phyloP scores from a whole-genome alignment of 1,284 basidiomycete species.

The Naganishia cerealis region DNA sequence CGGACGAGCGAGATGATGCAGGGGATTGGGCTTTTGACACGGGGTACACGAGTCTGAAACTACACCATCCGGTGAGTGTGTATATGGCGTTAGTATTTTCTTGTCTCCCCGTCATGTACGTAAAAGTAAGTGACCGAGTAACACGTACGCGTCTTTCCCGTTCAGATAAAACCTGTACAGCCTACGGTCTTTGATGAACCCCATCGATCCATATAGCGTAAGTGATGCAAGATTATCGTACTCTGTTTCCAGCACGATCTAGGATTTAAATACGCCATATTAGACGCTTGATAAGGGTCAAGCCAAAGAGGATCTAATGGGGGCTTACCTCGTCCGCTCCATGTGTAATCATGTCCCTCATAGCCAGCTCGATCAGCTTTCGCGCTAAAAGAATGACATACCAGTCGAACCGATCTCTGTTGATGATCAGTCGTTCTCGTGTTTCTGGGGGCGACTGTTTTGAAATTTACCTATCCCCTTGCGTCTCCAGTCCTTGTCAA shows the following conservation, averaged over 20 bases:
- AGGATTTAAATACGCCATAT: neutral
- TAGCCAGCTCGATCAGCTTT: constrained; percentile 71
- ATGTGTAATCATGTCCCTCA: constrained; percentile 73
- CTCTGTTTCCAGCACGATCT: constrained; percentile 97
- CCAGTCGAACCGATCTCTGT: constrained; percentile 33
- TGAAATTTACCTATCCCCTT: constrained; percentile 77
- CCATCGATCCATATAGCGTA: constrained; percentile 82
- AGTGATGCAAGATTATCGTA: constrained; percentile 86
- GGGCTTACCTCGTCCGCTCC: constrained; percentile 76
- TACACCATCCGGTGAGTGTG: neutral
- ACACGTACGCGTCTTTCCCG: constrained; percentile 54
- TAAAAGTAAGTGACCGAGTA: neutral
- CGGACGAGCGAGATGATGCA: neutral
- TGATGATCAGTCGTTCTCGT: neutral
- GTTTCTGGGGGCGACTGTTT: too few species aligned
- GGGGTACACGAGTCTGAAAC: constrained; percentile 18
- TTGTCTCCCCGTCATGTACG: neutral
- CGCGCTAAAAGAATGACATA: constrained; percentile 60
- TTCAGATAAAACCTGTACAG: constrained; percentile 95
- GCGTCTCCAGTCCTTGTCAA: constrained; percentile 74
- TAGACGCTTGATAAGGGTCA: neutral
- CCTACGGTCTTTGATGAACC: constrained; percentile 93
- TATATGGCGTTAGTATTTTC: neutral
- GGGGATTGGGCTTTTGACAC: neutral
- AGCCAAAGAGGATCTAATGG: neutral